A percentile compares a stretch with the other conserved stretches of the same genome.
phyloP scores from a whole-genome alignment of 192 early-diverging fungal genomes.

The Entomortierella parvispora region DNA sequence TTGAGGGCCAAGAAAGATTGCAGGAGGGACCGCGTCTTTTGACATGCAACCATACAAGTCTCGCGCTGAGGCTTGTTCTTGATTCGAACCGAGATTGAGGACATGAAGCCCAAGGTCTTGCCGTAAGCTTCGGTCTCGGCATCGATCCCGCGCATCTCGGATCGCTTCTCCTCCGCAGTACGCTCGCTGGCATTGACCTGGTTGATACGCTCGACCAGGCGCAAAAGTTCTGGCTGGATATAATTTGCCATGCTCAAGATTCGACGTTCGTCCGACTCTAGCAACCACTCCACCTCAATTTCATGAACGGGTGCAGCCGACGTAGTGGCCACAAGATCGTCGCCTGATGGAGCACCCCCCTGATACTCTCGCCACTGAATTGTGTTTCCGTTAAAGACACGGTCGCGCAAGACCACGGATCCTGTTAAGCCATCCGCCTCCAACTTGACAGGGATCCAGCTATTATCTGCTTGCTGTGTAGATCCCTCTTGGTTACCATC shows the following conservation, averaged over 20 bases:
- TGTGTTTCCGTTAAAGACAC: constrained; percentile 6
- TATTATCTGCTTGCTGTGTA: neutral
- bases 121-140: constrained; percentile 27
- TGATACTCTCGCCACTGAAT: constrained; percentile 35
- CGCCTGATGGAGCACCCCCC: neutral
- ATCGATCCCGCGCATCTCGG: constrained; percentile 15
- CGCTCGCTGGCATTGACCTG: neutral
- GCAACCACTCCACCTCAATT: constrained; percentile 20
- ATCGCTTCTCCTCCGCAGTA: constrained; percentile 17
- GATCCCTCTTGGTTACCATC: neutral
- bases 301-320: neutral
- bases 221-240: constrained; percentile 41
- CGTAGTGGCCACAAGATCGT: neutral
- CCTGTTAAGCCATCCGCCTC: constrained; percentile 29
- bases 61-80: constrained; percentile 18
- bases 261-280: constrained; percentile 8
- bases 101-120: constrained; percentile 19
- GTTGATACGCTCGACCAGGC: constrained; percentile 37
- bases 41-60: constrained; percentile 32
- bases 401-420: constrained; percentile 20
- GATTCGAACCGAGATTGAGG: constrained; percentile 11
- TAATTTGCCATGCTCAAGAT: constrained; percentile 26
- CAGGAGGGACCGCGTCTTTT: constrained; percentile 19
- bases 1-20: constrained; percentile 41
- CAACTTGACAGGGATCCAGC: constrained; percentile 38